Evolutionary conservation across 176 grass and related monocot genomes (phyloP).

Genomic region (Tillandsia leiboldiana): DNA sequence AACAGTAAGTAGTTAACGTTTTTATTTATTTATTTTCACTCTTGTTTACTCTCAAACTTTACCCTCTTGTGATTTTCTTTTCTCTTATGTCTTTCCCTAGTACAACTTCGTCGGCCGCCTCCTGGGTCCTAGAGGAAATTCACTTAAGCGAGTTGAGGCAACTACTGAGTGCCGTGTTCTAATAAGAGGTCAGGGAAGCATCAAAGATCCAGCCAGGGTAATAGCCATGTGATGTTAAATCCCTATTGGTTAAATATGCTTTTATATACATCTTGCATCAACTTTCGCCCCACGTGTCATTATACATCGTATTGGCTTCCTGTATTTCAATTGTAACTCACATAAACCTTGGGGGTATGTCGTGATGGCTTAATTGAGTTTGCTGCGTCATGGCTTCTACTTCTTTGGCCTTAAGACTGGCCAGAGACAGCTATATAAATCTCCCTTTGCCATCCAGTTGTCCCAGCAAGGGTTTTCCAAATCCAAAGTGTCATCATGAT

Average conservation of each 20-base stretch:
- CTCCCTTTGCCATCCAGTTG: too few relatives aligned
- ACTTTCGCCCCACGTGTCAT: constrained; percentile 7
- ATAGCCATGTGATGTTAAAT: background rate
- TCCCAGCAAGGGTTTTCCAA: too few relatives aligned
- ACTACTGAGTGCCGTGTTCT: constrained; percentile 86
- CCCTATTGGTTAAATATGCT: background rate
- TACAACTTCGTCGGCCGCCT: constrained; percentile 96
- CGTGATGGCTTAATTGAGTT: background rate
- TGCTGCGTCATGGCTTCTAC: background rate
- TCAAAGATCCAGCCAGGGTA: constrained; percentile 95
- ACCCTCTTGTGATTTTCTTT: constrained; percentile 8
- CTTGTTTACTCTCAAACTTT: constrained; percentile 3
- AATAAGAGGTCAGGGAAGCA: constrained; percentile 92
- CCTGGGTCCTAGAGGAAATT: constrained; percentile 95
- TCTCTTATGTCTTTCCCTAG: constrained; percentile 22
- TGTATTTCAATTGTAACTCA: background rate
- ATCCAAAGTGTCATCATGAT: background rate
- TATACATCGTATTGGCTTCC: background rate
- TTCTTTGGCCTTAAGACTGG: background rate
- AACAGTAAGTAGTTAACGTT: too few relatives aligned
- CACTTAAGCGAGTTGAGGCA: constrained; percentile 90
- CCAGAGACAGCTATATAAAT: too few relatives aligned
- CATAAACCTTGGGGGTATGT: background rate
- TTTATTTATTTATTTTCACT: constrained; percentile 4
- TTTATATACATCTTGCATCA: constrained; percentile 10